Evolutionary conservation across 2,329 filamentous ascomycete species (phyloP), one percentile per base, ranked within the genome.

Genomic region (Fonsecaea pugnacius): DNA sequence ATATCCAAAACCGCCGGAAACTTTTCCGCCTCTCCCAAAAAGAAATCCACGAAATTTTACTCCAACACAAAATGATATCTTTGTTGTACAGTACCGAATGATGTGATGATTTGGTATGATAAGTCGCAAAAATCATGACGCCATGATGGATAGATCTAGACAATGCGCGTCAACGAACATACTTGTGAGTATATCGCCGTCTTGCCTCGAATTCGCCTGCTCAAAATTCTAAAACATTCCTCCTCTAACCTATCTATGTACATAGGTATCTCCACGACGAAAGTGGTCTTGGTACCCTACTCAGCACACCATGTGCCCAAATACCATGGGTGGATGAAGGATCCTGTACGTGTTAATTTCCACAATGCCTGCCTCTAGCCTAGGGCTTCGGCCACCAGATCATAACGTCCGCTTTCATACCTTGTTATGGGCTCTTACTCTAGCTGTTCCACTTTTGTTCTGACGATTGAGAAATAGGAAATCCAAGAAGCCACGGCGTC

Each of bases 251-350:
- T 30, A 30, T 30, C 27, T 30, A 6, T 30, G 4, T 30, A 30
- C 27, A 30, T 70, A 96, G 91, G 89, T 18, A 79, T 96, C 35
- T 83, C 85, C 2, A 89, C 89, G 1, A 77, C 84, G 4, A 81
- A 81, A 56, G 80, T 91, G 51, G 84, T 96, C 18, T 84, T 98
- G 9, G 92, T 96, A 9, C 93, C 93, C 0, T 97, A 97, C 77
- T 89, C 89, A 67, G 78, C 83, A 40, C 89, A 88, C 73, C 94
- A 97, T 80, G 94, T 98, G 27, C 83, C 83, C 16, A 87, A 84
- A 40, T 97, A 97, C 75, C 91, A 96, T 75, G 80, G 83, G 72
- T 98, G 94, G 94, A 97, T 98, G 93, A 85, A 93, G 80, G 89
- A 95, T 72, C 84, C 89, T 58, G 89, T 84, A 76, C 40, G 70